Percentiles rank a stretch among this genome's conserved stretches.
Evolutionary conservation across 768 basidiomycete genomes (phyloP).

Genomic region (Lentinula boryana): DNA sequence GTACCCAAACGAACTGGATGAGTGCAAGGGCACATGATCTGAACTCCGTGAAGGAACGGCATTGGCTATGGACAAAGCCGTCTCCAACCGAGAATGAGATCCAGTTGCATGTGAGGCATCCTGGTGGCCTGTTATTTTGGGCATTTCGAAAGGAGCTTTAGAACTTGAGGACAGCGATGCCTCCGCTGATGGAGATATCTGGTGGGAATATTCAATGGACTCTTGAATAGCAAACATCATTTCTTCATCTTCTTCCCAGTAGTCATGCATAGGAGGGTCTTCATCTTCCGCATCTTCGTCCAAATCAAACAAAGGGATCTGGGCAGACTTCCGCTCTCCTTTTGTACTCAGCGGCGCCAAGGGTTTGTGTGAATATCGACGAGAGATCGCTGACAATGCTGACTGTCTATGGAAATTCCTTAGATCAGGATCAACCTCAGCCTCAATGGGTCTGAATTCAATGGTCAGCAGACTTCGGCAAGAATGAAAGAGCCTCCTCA

Average conservation of each 20-base stretch:
- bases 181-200: slow-evolving; percentile 10
- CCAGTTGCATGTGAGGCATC: slow-evolving; percentile 28
- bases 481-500: slow-evolving; percentile 33
- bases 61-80: slow-evolving; percentile 62
- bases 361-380: slow-evolving; percentile 38
- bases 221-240: slow-evolving; percentile 58
- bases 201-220: slow-evolving; percentile 37
- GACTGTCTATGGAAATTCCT: slow-evolving; percentile 54
- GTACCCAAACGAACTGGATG: background rate
- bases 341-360: slow-evolving; percentile 22
- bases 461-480: background rate
- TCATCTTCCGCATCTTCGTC: slow-evolving; percentile 40
- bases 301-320: slow-evolving; percentile 46
- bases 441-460: slow-evolving; percentile 25
- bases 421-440: slow-evolving; percentile 51
- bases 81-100: slow-evolving; percentile 53
- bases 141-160: background rate
- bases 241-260: slow-evolving; percentile 35
- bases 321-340: slow-evolving; percentile 26
- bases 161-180: slow-evolving; percentile 13
- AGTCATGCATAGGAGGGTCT: background rate
- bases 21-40: background rate
- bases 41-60: slow-evolving; percentile 29
- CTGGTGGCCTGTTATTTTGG: background rate
- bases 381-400: slow-evolving; percentile 55